Base-by-base conservation (phyloP, 768 basidiomycete genomes). In the Lactarius deliciosus region DNA sequence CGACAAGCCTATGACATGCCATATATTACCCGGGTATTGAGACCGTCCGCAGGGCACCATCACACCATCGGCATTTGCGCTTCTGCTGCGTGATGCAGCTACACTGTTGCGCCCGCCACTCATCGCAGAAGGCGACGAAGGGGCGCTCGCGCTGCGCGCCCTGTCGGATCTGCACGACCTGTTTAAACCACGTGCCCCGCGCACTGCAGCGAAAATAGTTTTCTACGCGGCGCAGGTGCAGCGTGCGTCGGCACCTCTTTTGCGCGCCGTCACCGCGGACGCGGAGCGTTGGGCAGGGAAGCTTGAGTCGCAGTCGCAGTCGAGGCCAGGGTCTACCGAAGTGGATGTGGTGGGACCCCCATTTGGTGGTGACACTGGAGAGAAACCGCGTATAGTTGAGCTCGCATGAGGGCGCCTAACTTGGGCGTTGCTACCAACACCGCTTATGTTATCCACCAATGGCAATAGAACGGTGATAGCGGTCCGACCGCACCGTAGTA, bases 181-280 rank as follows among this genome's bases (percentile, higher is more conserved):
- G 36, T 86, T 83, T 74, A 61, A 61, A 18, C 66, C 9, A 58
- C 13, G 38, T 36, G 30, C 57, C 9, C 25, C 66, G 15, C 83
- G 83, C 70, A 75, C 84, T 58, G 74, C 79, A 10, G 85, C 85
- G 70, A 93, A 91, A 76, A 70, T 92, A 30, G 74, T 80, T 16
- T 93, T 88, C 76, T 93, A 92, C 69, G 85, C 85, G 5, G 88
- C 87, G 8, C 83, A 88, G 70, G 73, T 86, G 5, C 32, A 22
- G 30, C 64, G 55, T 16, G 58, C 36, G 18, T 32, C 64, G 2
- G 34, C 64, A 20, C 34, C 30, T 8, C 3, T 66, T 10, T 57
- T 66, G 45, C 62, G 66, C 6, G 25, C 18, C 9, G 41, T 68
- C 22, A 41, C 32, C 2, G 66, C 53, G 0, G 62, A 67, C 38